Evolutionary conservation across 2,329 filamentous ascomycete genomes (phyloP).

Genomic region (Cladorrhinum sp.): DNA sequence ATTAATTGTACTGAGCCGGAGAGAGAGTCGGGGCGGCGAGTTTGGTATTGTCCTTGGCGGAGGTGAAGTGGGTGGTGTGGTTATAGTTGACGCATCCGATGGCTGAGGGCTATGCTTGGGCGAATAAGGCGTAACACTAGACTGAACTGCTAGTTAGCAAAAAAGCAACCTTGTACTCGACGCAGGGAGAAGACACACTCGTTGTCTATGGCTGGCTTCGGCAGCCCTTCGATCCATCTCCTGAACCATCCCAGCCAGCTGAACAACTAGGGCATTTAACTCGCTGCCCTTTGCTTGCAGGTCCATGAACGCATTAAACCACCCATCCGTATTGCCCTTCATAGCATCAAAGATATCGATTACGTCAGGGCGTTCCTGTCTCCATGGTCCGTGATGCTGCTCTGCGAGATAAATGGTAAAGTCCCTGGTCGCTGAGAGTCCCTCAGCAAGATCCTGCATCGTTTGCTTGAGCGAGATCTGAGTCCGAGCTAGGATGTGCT

Average conservation of each 20-base stretch:
- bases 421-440: slow-evolving; percentile 70
- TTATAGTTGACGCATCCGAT: slow-evolving; percentile 27
- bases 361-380: slow-evolving; percentile 59
- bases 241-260: slow-evolving; percentile 72
- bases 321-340: slow-evolving; percentile 88
- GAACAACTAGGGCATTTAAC: slow-evolving; percentile 66
- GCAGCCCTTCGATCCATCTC: slow-evolving; percentile 86
- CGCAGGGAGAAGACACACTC: slow-evolving; percentile 49
- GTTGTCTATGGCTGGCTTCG: slow-evolving; percentile 74
- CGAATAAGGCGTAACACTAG: slow-evolving; percentile 30
- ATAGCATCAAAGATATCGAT: slow-evolving; percentile 81
- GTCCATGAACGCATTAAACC: slow-evolving; percentile 76
- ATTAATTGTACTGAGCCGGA: slow-evolving; percentile 27
- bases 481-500: slow-evolving; percentile 82
- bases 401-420: slow-evolving; percentile 72
- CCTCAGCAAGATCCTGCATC: slow-evolving; percentile 74
- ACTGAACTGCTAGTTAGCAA: slow-evolving; percentile 23
- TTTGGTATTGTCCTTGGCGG: slow-evolving; percentile 21
- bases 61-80: slow-evolving; percentile 24
- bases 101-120: slow-evolving; percentile 25
- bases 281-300: slow-evolving; percentile 70
- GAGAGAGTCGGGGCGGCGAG: slow-evolving; percentile 27
- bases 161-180: slow-evolving; percentile 11
- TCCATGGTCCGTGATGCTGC: slow-evolving; percentile 60
- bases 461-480: slow-evolving; percentile 72